Evolutionary conservation across 2,329 filamentous ascomycete species (phyloP).

Genomic region (Sphaerulina vaccinii): DNA sequence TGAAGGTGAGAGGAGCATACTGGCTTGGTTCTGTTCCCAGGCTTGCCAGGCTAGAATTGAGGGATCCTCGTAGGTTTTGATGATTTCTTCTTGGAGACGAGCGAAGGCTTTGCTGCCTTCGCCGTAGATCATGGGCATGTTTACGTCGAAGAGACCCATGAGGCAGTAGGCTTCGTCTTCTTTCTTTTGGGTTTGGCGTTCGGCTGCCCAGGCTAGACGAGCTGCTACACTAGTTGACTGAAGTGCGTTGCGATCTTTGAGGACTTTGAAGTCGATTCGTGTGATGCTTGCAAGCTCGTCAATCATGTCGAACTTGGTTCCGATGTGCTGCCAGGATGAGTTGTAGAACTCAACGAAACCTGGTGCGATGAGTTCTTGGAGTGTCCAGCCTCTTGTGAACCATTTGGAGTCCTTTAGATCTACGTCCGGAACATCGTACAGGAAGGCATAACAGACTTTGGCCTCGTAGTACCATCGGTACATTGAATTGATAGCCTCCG

Average conservation of each 20-base stretch:
- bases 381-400: slow-evolving; percentile 28
- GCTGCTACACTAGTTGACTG: slow-evolving; percentile 22
- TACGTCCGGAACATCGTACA: slow-evolving; percentile 20
- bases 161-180: slow-evolving; percentile 30
- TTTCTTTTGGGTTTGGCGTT: slow-evolving; percentile 17
- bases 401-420: slow-evolving; percentile 17
- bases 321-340: slow-evolving; percentile 16
- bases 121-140: slow-evolving; percentile 31
- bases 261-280: slow-evolving; percentile 29
- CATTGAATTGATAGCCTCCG: slow-evolving; percentile 36
- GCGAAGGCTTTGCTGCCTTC: slow-evolving; percentile 29
- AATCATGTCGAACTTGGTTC: slow-evolving; percentile 23
- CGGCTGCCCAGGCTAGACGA: slow-evolving; percentile 26
- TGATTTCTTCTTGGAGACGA: slow-evolving; percentile 32
- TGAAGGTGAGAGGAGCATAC: slow-evolving; percentile 21
- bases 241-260: slow-evolving; percentile 17
- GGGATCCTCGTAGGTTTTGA: slow-evolving; percentile 27
- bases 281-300: slow-evolving; percentile 33
- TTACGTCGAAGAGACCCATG: slow-evolving; percentile 31
- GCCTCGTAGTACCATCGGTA: slow-evolving; percentile 39
- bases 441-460: slow-evolving; percentile 39
- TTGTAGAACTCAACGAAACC: slow-evolving; percentile 26
- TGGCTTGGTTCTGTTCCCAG: slow-evolving; percentile 22
- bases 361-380: slow-evolving; percentile 30
- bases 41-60: slow-evolving; percentile 29